Conservation (phyloP, 2,329 filamentous ascomycete species). For the Calycina herbarum region DNA sequence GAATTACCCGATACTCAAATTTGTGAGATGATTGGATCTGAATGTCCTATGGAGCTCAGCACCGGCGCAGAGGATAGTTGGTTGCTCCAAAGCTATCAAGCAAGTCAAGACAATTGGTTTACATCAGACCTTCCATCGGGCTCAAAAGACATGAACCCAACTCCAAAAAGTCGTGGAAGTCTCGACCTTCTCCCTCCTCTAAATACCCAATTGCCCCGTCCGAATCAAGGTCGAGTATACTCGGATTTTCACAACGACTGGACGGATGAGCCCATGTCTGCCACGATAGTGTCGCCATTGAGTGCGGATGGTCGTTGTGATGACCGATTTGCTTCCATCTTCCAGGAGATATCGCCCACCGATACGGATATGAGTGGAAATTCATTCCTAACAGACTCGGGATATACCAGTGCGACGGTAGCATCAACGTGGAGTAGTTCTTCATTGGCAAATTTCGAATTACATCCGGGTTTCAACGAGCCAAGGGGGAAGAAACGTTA, state of each 20-base stretch:
- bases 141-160: constrained; percentile 10
- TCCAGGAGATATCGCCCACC: constrained; percentile 18
- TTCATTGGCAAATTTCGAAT: constrained; percentile 17
- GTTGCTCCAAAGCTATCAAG: constrained; percentile 25
- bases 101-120: constrained; percentile 23
- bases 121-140: constrained; percentile 7
- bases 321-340: constrained; percentile 14
- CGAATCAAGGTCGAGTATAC: not conserved
- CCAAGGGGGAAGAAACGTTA: constrained; percentile 21
- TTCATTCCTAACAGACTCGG: constrained; percentile 30
- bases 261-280: constrained; percentile 17
- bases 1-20: constrained; percentile 30
- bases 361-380: constrained; percentile 27
- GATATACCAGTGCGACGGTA: constrained; percentile 29
- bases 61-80: constrained; percentile 22
- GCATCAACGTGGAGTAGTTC: constrained; percentile 15
- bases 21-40: constrained; percentile 30
- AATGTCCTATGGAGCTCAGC: constrained; percentile 26
- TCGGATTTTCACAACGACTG: not conserved
- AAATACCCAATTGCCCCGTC: constrained; percentile 11
- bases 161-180: constrained; percentile 11
- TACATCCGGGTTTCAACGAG: constrained; percentile 21
- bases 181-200: constrained; percentile 16
- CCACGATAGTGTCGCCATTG: constrained; percentile 17
- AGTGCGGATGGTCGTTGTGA: constrained; percentile 8